phyloP scores from a whole-genome alignment of 371 early-diverging fungal species.

The Apophysomyces ossiformis region DNA sequence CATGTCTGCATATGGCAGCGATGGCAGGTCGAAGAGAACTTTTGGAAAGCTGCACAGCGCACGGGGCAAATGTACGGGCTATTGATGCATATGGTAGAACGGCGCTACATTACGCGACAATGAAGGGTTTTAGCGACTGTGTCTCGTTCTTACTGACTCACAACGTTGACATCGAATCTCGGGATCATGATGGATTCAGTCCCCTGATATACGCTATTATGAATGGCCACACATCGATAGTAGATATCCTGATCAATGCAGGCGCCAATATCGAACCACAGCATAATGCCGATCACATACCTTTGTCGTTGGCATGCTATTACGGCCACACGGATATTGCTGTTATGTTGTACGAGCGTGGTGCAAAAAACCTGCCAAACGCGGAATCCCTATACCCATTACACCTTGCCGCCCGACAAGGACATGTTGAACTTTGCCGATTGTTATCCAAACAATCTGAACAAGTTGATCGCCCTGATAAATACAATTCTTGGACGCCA shows the following conservation, averaged over 20 bases:
- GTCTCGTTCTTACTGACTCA: constrained; percentile 67
- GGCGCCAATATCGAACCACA: constrained; percentile 72
- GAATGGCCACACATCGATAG: constrained; percentile 79
- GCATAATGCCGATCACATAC: constrained; percentile 65
- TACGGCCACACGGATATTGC: constrained; percentile 90
- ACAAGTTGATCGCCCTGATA: constrained; percentile 82
- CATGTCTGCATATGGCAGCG: constrained; percentile 88
- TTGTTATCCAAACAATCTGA: constrained; percentile 74
- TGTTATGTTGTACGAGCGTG: constrained; percentile 72
- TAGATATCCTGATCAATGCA: constrained; percentile 70
- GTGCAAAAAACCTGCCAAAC: constrained; percentile 69
- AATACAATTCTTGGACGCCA: constrained; percentile 95
- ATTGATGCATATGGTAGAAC: constrained; percentile 88
- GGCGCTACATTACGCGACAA: constrained; percentile 91
- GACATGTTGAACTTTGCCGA: constrained; percentile 75
- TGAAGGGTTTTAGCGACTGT: constrained; percentile 83
- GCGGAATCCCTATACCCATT: constrained; percentile 84
- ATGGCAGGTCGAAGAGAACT: constrained; percentile 75
- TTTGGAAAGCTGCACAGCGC: constrained; percentile 59
- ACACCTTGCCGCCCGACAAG: constrained; percentile 89
- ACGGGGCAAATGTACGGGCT: constrained; percentile 66
- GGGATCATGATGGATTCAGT: constrained; percentile 90
- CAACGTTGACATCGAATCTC: constrained; percentile 62
- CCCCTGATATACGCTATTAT: constrained; percentile 87
- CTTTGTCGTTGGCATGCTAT: constrained; percentile 86